Base-by-base conservation (phyloP, 2,329 filamentous ascomycete genomes). In the Botrytis galanthina region DNA sequence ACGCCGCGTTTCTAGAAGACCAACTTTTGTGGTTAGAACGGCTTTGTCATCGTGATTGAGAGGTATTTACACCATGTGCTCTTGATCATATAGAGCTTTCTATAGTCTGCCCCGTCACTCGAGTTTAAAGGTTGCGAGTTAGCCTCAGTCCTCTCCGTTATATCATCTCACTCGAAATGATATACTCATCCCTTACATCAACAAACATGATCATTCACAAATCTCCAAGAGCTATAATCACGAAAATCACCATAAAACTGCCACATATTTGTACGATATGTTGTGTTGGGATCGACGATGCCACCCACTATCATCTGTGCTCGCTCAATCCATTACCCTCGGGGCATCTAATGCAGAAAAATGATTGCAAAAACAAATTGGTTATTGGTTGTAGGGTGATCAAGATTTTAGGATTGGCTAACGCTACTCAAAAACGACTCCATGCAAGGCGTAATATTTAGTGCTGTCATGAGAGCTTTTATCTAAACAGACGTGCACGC, bases 211-310 rank as follows among this genome's bases (percentile, higher is more conserved):
- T 84, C 85, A 77, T 89, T 88, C 76, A 89, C 78, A 73, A 88
- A 80, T 63, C 84, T 85, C 87, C 87, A 89, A 72, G 89, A 83
- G 57, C 86, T 88, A 75, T 88, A 86, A 67, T 84, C 83, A 4
- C 84, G 84, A 80, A 88, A 88, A 71, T 85, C 86, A 1, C 87
- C 87, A 32, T 85, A 86, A 80, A 89, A 89, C 74, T 86, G 83
- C 85, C 85, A 86, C 57, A 46, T 73, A 62, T 37, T 67, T 62
- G 54, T 73, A 20, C n/a, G 68, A 37, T 63, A 32, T 44, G 48
- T 61, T 37, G 54, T 26, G 42, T 42, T 16, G n/a, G 39, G 22
- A n/a, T 29, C 26, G 71, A 68, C 37, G 26, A 60, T 54, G 22
- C 70, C 71, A 39, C 59, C 70, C 71, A 39, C 59, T 48, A 54